Conservation (phyloP, 2,329 filamentous ascomycete genomes). For the Hortaea sp. region DNA sequence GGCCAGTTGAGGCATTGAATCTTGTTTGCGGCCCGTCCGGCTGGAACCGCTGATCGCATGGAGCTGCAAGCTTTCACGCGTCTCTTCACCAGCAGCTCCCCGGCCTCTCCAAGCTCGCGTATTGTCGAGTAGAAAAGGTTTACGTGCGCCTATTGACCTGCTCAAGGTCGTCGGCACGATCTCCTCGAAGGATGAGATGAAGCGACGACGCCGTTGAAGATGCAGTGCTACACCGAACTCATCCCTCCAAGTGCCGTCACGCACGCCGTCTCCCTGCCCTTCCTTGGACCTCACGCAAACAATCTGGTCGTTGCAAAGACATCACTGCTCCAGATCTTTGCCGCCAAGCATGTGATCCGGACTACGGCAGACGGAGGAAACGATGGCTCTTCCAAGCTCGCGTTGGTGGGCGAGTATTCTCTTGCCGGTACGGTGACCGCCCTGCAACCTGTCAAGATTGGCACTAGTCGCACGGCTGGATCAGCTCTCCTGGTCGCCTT, state of each 20-base stretch:
- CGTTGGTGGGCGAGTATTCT: constrained; percentile 74
- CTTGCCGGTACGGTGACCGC: constrained; percentile 78
- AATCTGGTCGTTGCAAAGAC: constrained; percentile 90
- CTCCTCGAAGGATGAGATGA: no score
- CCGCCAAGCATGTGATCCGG: neutral
- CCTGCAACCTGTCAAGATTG: constrained; percentile 64
- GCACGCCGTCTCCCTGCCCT: constrained; percentile 70
- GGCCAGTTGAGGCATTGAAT: no score
- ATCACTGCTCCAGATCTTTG: constrained; percentile 84
- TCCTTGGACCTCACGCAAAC: constrained; percentile 62
- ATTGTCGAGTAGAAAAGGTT: no score
- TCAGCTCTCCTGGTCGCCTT: constrained; percentile 76
- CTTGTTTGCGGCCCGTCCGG: no score
- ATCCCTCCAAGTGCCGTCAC: constrained; percentile 89
- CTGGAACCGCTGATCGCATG: no score
- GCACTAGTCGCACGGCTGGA: constrained; percentile 65
- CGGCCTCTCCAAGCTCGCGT: no score
- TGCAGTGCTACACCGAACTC: constrained; percentile 98
- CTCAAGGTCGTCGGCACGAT: no score
- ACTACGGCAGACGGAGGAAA: constrained; percentile 1
- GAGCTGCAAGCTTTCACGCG: no score
- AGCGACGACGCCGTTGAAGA: constrained; percentile 28
- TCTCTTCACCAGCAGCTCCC: no score
- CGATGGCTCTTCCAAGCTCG: constrained; percentile 47
- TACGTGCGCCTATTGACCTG: no score